phyloP scores from a whole-genome alignment of 2,329 filamentous ascomycete species.

The Arthrobotrys conoides region DNA sequence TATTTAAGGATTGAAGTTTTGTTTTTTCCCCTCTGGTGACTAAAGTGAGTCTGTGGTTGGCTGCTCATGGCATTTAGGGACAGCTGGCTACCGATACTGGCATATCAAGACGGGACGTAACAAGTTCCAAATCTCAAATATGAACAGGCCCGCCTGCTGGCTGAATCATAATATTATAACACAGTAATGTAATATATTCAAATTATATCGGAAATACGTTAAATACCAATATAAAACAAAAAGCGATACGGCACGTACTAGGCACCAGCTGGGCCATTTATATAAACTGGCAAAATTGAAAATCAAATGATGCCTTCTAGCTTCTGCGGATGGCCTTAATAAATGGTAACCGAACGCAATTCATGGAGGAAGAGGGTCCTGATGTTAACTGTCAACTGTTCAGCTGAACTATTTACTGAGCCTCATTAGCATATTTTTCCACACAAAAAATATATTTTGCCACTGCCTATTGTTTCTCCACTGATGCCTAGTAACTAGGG shows the following conservation, averaged over 20 bases:
- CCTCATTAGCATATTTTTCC: neutral
- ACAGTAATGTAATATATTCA: no score
- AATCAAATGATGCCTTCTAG: conserved; percentile 18
- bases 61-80: no score
- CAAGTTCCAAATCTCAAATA: neutral
- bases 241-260: conserved; percentile 22
- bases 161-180: no score
- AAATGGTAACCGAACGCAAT: neutral
- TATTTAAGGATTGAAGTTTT: no score
- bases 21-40: no score
- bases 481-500: conserved; percentile 5
- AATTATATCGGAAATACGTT: no score
- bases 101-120: neutral
- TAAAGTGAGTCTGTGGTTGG: no score
- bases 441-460: neutral
- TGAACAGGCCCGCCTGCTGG: neutral
- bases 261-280: neutral
- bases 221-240: no score
- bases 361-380: neutral
- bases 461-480: neutral
- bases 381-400: neutral
- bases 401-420: neutral
- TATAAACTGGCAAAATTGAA: neutral
- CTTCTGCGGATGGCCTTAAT: neutral
- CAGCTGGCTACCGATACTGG: neutral